Evolutionary conservation across 2,329 filamentous ascomycete genomes (phyloP).

Genomic region (Cadophora sp.): DNA sequence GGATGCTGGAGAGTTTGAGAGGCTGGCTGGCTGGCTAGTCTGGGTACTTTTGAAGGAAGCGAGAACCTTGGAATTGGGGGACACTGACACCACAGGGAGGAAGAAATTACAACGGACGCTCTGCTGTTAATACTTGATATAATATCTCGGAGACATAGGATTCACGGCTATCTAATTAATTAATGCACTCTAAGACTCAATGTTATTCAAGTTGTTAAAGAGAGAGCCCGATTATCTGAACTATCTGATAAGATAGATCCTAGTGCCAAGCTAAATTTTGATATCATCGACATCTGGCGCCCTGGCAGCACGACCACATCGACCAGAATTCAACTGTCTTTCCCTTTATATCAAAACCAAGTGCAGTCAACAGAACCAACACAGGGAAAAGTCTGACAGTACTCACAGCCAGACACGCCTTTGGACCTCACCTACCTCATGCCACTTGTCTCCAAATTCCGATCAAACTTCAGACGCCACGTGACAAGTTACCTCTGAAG

Average conservation of each 20-base stretch:
- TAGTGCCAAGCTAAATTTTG: constrained; percentile 9
- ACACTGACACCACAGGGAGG: no score
- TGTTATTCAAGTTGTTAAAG: no score
- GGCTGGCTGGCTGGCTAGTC: neutral
- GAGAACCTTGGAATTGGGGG: no score
- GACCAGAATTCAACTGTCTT: neutral
- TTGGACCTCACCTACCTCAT: neutral
- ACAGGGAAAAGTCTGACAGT: no score
- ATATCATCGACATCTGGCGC: neutral
- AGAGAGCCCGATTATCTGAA: neutral
- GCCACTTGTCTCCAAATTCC: neutral
- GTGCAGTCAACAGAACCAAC: no score
- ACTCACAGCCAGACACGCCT: no score
- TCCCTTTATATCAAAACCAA: no score
- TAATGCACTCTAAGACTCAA: no score
- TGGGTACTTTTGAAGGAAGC: neutral
- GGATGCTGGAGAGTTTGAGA: neutral
- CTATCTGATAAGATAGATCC: constrained; percentile 15
- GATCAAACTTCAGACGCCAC: neutral
- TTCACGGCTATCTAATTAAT: no score
- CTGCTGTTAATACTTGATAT: neutral
- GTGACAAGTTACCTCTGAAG: constrained; percentile 1
- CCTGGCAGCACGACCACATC: neutral
- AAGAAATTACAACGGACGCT: no score
- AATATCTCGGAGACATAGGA: no score